A percentile compares a stretch with the other conserved stretches of the same genome.
phyloP scores from a whole-genome alignment of 2,329 filamentous ascomycete genomes.

The Apiospora saccharicola region DNA sequence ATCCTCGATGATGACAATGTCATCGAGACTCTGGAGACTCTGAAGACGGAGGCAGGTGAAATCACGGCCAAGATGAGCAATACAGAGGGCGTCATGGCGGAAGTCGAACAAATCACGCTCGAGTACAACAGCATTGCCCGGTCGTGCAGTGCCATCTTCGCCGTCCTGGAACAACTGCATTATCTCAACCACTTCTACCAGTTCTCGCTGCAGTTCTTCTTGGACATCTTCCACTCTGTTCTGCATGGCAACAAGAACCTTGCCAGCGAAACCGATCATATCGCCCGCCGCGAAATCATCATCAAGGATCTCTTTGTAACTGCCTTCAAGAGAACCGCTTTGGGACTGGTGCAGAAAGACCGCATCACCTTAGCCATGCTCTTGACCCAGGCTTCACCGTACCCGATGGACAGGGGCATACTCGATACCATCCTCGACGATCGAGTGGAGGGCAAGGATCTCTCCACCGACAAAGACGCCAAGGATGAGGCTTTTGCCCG shows the following conservation, averaged over 20 bases:
- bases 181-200: constrained; percentile 99
- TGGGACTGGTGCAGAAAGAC: constrained; percentile 92
- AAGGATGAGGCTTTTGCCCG: constrained; percentile 73
- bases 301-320: constrained; percentile 90
- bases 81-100: constrained; percentile 97
- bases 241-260: constrained; percentile 81
- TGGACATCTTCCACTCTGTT: constrained; percentile 95
- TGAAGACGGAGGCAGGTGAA: constrained; percentile 97
- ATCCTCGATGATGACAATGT: constrained; percentile 98
- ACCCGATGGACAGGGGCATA: constrained; percentile 89
- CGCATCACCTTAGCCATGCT: constrained; percentile 94
- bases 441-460: constrained; percentile 76
- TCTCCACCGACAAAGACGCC: constrained; percentile 72
- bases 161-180: constrained; percentile 94
- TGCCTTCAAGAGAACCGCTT: constrained; percentile 90
- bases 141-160: constrained; percentile 97
- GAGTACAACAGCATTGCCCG: constrained; percentile 93
- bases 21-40: constrained; percentile 94
- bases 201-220: constrained; percentile 97
- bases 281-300: constrained; percentile 85
- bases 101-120: constrained; percentile 94
- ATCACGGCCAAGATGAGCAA: constrained; percentile 96
- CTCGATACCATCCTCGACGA: constrained; percentile 88
- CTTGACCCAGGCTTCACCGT: constrained; percentile 93
- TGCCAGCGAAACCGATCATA: constrained; percentile 74